Conservation (phyloP, 2,329 filamentous ascomycete species). For the Curvularia sp. region DNA sequence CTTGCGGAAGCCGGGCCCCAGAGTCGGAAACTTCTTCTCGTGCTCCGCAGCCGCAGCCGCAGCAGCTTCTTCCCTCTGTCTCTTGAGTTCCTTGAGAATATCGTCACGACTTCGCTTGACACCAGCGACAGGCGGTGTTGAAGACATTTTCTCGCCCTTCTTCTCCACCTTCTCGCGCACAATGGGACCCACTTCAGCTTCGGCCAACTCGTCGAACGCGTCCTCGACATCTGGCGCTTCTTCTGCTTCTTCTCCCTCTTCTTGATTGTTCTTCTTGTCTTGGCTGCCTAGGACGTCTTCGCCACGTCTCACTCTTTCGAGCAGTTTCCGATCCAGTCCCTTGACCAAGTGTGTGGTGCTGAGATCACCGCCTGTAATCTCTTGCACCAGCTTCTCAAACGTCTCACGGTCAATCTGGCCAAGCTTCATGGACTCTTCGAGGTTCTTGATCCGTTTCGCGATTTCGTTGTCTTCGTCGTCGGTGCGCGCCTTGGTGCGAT, state of each 20-base stretch:
- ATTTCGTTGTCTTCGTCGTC: slow-evolving; percentile 62
- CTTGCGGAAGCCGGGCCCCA: slow-evolving; percentile 64
- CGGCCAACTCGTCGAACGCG: slow-evolving; percentile 61
- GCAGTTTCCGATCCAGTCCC: slow-evolving; percentile 83
- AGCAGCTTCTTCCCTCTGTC: slow-evolving; percentile 57
- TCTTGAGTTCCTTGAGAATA: slow-evolving; percentile 65
- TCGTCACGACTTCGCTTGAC: slow-evolving; percentile 64
- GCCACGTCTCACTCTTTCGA: slow-evolving; percentile 71
- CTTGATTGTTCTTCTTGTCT: slow-evolving; percentile 45
- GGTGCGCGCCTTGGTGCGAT: slow-evolving; percentile 73
- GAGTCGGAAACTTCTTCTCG: slow-evolving; percentile 50
- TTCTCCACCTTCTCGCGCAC: slow-evolving; percentile 65
- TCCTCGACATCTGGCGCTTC: slow-evolving; percentile 51
- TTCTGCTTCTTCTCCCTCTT: slow-evolving; percentile 30
- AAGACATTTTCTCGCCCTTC: slow-evolving; percentile 59
- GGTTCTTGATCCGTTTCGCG: slow-evolving; percentile 72
- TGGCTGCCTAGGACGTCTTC: slow-evolving; percentile 58
- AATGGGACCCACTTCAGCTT: slow-evolving; percentile 73
- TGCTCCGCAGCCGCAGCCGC: slow-evolving; percentile 53
- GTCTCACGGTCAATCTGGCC: slow-evolving; percentile 82
- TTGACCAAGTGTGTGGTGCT: slow-evolving; percentile 87
- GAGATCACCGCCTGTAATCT: slow-evolving; percentile 83
- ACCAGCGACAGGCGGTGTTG: slow-evolving; percentile 52
- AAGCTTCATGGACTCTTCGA: slow-evolving; percentile 82
- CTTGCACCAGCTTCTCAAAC: slow-evolving; percentile 75